Percentiles rank a stretch among this genome's conserved stretches.
These are phyloP conservation scores for Terana coerulea DNA, from an alignment of 768 basidiomycete genomes.

Conservation along the genomic window DNA sequence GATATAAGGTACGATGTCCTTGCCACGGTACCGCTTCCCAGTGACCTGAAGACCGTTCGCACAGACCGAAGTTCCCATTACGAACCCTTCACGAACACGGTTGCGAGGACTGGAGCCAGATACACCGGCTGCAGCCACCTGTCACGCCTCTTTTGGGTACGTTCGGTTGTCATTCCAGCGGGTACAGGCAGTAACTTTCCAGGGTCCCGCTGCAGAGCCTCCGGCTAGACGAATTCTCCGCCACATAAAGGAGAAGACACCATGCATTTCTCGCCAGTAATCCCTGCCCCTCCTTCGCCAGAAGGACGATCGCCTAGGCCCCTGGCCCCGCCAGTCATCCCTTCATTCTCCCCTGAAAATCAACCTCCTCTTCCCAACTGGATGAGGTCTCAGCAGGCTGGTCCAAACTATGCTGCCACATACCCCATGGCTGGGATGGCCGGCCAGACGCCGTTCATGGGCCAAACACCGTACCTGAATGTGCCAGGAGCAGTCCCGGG, in stretches of 20 bases:
- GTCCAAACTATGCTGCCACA: slow-evolving; percentile 9
- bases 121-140: no score
- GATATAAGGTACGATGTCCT: no score
- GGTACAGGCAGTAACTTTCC: background rate
- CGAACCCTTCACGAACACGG: no score
- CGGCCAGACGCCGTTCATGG: background rate
- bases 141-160: background rate
- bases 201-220: background rate
- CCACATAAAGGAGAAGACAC: background rate
- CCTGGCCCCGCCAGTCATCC: slow-evolving; percentile 24
- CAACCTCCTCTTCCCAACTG: slow-evolving; percentile 17
- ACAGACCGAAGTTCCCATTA: no score
- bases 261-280: slow-evolving; percentile 28
- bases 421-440: slow-evolving; percentile 13
- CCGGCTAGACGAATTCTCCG: background rate
- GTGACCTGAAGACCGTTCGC: no score
- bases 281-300: slow-evolving; percentile 27
- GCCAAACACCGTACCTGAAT: slow-evolving; percentile 18
- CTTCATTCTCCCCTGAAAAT: slow-evolving; percentile 19
- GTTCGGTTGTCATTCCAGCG: no score
- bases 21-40: no score
- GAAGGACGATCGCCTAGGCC: slow-evolving; percentile 18
- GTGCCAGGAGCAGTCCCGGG: slow-evolving; percentile 18
- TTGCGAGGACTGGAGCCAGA: background rate
- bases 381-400: slow-evolving; percentile 7